phyloP scores from a whole-genome alignment of 2,329 filamentous ascomycete species.

The Amylocarpus encephaloides region DNA sequence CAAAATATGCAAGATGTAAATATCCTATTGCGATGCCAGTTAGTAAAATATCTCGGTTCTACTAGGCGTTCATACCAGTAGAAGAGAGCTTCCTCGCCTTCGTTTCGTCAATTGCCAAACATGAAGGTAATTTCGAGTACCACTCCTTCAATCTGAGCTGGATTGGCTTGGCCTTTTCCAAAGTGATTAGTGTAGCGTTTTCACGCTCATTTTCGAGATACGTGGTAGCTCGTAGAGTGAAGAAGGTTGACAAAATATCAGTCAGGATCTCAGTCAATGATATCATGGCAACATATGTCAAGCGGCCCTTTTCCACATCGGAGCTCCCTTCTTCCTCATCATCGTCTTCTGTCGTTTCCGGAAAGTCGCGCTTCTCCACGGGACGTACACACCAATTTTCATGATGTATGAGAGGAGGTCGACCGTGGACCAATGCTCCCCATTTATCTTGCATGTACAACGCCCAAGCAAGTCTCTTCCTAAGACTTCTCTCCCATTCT shows the following conservation, averaged over 20 bases:
- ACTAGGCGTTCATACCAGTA: constrained; percentile 18
- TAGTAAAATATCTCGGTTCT: background rate
- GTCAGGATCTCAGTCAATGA: constrained; percentile 45
- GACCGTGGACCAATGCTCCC: constrained; percentile 68
- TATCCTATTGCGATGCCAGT: constrained; percentile 30
- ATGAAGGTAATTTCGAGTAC: constrained; percentile 39
- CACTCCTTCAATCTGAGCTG: constrained; percentile 42
- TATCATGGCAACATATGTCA: constrained; percentile 45
- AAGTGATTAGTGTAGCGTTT: constrained; percentile 29
- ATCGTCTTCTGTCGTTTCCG: constrained; percentile 27
- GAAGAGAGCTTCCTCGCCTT: constrained; percentile 37
- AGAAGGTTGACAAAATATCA: constrained; percentile 44
- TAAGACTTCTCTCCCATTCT: constrained; percentile 75
- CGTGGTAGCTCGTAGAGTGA: constrained; percentile 31
- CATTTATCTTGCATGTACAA: constrained; percentile 94
- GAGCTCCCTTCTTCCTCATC: constrained; percentile 33
- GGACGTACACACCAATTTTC: constrained; percentile 49
- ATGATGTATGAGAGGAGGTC: constrained; percentile 48
- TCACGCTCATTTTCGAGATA: constrained; percentile 20
- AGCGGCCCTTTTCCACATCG: constrained; percentile 39
- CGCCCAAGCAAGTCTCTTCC: constrained; percentile 84
- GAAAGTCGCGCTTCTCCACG: constrained; percentile 40
- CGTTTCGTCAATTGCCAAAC: constrained; percentile 39
- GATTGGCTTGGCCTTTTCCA: constrained; percentile 42
- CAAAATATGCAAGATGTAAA: constrained; percentile 45